These are phyloP conservation scores for Xylaria longipes DNA, from an alignment of 495 filamentous ascomycete species.

Conservation along the genomic window DNA sequence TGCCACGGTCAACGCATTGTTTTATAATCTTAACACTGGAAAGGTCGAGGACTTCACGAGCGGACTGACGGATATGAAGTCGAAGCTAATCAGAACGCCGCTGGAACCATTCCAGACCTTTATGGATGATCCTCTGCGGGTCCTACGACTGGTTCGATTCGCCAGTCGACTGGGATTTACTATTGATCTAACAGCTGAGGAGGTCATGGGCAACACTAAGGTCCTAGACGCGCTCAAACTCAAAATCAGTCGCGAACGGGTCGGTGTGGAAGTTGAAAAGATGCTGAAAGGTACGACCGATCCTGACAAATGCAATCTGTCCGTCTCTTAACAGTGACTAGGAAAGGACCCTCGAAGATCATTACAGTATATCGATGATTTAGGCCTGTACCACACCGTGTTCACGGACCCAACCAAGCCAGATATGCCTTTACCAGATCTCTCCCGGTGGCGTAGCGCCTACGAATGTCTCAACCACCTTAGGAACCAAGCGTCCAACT, in stretches of 20 bases:
- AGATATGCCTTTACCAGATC: slow-evolving; percentile 45
- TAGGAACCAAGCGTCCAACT: slow-evolving; percentile 54
- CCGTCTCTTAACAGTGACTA: slow-evolving; percentile 39
- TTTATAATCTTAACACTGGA: slow-evolving; percentile 86
- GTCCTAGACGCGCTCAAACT: slow-evolving; percentile 78
- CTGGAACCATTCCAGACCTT: slow-evolving; percentile 92
- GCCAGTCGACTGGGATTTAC: slow-evolving; percentile 80
- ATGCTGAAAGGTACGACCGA: slow-evolving; percentile 73
- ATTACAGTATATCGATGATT: slow-evolving; percentile 73
- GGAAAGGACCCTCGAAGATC: slow-evolving; percentile 72
- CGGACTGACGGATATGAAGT: slow-evolving; percentile 76
- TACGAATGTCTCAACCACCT: slow-evolving; percentile 59
- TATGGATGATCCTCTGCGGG: slow-evolving; percentile 88
- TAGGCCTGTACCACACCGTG: slow-evolving; percentile 79
- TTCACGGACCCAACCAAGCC: slow-evolving; percentile 69
- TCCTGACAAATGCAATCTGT: slow-evolving; percentile 5
- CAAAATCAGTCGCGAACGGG: slow-evolving; percentile 91
- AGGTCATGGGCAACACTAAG: slow-evolving; percentile 73
- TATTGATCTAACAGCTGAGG: slow-evolving; percentile 71
- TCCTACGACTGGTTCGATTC: slow-evolving; percentile 90
- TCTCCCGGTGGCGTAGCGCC: slow-evolving; percentile 51
- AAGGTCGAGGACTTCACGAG: slow-evolving; percentile 85
- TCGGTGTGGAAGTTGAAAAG: slow-evolving; percentile 85
- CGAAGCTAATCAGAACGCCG: slow-evolving; percentile 80
- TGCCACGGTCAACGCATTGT: slow-evolving; percentile 93